These are phyloP conservation scores for Plasmodium adleri DNA, from an alignment of 169 alveolate species.

Conservation along the genomic window DNA sequence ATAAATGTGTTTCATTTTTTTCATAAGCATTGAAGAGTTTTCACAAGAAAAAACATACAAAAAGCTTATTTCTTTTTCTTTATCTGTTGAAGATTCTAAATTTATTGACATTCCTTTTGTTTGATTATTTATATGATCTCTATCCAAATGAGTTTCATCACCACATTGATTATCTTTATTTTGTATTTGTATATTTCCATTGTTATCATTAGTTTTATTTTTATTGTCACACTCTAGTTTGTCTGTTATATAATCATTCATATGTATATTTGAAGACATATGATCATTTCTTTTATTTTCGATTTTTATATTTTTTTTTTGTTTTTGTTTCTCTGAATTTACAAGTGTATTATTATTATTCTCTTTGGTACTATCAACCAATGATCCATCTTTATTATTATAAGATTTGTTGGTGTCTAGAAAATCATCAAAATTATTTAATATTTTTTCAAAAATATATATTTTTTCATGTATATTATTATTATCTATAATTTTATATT, in stretches of 20 bases:
- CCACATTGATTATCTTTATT: no score
- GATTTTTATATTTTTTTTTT: neutral
- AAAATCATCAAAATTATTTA: slow-evolving; percentile 30
- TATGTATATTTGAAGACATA: neutral
- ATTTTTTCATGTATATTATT: slow-evolving; percentile 47
- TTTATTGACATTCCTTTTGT: neutral
- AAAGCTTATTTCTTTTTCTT: neutral
- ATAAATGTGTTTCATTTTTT: slow-evolving; percentile 33
- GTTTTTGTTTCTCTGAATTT: neutral
- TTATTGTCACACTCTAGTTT: neutral
- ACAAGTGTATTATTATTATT: neutral
- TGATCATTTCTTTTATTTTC: neutral
- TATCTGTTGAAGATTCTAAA: neutral
- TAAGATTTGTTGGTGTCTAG: neutral
- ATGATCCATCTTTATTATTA: neutral
- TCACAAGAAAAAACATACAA: slow-evolving; percentile 38
- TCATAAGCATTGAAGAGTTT: neutral
- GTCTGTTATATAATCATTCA: neutral
- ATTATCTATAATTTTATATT: slow-evolving; percentile 26
- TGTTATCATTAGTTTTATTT: neutral
- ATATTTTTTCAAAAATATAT: slow-evolving; percentile 16
- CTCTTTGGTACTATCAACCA: neutral
- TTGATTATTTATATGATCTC: neutral
- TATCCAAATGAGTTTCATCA: no score
- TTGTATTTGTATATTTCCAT: no score